Evolutionary conservation across 768 basidiomycete genomes (phyloP).

Genomic region (Pholiota microspora): DNA sequence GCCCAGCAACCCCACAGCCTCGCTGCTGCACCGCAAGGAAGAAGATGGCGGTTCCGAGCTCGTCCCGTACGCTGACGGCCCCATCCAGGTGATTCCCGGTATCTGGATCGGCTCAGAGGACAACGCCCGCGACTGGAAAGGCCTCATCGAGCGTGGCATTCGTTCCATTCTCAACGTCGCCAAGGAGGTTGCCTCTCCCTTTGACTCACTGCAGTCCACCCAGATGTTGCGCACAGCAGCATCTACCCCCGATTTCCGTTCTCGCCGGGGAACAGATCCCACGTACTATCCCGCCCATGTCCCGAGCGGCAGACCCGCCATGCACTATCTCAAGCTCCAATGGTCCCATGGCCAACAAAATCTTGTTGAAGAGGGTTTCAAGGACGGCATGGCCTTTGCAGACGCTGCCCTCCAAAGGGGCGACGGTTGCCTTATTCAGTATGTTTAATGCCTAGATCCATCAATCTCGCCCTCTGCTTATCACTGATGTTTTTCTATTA

Average conservation of each 20-base stretch:
- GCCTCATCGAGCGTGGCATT: slow-evolving; percentile 70
- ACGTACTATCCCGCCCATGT: slow-evolving; percentile 69
- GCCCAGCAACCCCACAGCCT: slow-evolving; percentile 44
- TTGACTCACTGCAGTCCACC: slow-evolving; percentile 43
- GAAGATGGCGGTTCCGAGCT: slow-evolving; percentile 56
- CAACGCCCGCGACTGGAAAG: slow-evolving; percentile 81
- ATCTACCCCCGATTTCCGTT: slow-evolving; percentile 66
- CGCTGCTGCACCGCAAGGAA: slow-evolving; percentile 60
- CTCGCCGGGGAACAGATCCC: slow-evolving; percentile 33
- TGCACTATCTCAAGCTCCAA: slow-evolving; percentile 86
- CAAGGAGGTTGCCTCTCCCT: slow-evolving; percentile 81
- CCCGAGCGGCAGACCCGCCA: slow-evolving; percentile 66
- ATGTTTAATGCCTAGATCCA: slow-evolving; percentile 33
- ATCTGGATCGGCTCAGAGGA: slow-evolving; percentile 92
- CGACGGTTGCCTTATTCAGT: slow-evolving; percentile 86
- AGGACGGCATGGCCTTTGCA: slow-evolving; percentile 76
- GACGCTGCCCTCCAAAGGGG: slow-evolving; percentile 74
- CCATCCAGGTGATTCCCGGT: slow-evolving; percentile 79
- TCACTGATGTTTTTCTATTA: slow-evolving; percentile 16
- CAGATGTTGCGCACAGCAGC: slow-evolving; percentile 58
- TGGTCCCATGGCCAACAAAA: slow-evolving; percentile 97
- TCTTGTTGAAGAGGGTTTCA: slow-evolving; percentile 77
- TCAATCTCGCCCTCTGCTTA: slow-evolving; percentile 19
- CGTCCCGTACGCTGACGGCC: slow-evolving; percentile 77
- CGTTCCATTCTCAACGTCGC: slow-evolving; percentile 87